A percentile compares a stretch with the other conserved stretches of the same genome.
phyloP scores from a whole-genome alignment of 257 asterid genomes.

The Solanum pinnatisectum region DNA sequence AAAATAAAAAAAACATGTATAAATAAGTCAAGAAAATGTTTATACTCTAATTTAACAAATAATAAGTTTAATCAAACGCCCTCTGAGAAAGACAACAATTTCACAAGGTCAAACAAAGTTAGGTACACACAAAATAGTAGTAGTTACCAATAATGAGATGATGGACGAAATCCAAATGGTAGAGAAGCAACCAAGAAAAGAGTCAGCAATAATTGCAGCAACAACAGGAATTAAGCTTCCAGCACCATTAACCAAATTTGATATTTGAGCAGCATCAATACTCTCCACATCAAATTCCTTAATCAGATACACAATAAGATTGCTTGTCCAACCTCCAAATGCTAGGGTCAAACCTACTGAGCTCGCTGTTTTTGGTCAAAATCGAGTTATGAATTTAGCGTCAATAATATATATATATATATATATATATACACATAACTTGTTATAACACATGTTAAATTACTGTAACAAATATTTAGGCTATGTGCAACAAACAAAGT shows the following conservation, averaged over 20 bases:
- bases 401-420: background rate
- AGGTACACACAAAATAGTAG: background rate
- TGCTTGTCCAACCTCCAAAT: conserved; percentile 32
- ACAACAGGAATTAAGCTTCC: conserved; percentile 22
- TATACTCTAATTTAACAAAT: background rate
- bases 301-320: conserved; percentile 37
- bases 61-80: background rate
- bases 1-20: too few species aligned
- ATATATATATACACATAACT: background rate
- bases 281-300: conserved; percentile 23
- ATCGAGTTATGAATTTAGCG: background rate
- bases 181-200: conserved; percentile 36
- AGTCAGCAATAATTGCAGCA: conserved; percentile 44
- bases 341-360: conserved; percentile 21
- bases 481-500: background rate
- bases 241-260: conserved; percentile 23
- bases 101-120: too few species aligned
- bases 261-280: conserved; percentile 29
- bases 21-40: too few species aligned
- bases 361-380: conserved; percentile 16
- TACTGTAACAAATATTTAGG: background rate
- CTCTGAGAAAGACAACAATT: too few species aligned
- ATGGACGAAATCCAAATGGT: conserved; percentile 40
- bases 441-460: background rate
- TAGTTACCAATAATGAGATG: conserved; percentile 30